phyloP scores from a whole-genome alignment of 306 rosid species.

The Potentilla sterilis region DNA sequence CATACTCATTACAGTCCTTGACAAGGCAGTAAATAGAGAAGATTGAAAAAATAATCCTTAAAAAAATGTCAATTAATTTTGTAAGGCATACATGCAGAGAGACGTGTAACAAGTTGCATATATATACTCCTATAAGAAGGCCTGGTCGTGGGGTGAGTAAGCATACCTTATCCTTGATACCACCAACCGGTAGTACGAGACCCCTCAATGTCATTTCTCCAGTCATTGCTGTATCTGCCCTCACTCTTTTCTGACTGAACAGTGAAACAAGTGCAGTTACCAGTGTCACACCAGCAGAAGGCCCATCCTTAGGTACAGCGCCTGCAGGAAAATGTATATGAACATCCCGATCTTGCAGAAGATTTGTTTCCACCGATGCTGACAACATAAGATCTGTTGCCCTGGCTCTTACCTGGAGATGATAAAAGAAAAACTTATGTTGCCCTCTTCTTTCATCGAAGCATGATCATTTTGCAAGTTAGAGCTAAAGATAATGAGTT shows the following conservation, averaged over 20 bases:
- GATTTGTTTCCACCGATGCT: conserved; percentile 56
- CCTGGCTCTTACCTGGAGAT: conserved; percentile 77
- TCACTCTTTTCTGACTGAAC: conserved; percentile 69
- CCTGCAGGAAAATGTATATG: conserved; percentile 99
- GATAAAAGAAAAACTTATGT: neutral
- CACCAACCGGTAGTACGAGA: conserved; percentile 95
- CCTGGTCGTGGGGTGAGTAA: neutral
- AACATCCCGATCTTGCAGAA: conserved; percentile 86
- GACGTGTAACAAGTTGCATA: neutral
- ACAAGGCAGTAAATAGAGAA: neutral
- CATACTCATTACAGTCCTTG: too few species aligned
- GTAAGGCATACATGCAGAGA: neutral
- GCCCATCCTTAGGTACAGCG: conserved; percentile 98
- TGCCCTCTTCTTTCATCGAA: neutral
- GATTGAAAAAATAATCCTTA: too few species aligned
- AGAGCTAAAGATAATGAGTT: neutral
- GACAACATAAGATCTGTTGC: conserved; percentile 72
- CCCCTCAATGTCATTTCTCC: conserved; percentile 99
- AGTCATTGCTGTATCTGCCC: conserved; percentile 98
- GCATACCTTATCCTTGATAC: conserved; percentile 93
- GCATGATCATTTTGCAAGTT: neutral
- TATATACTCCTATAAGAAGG: neutral
- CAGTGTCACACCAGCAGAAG: conserved; percentile 98
- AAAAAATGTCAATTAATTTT: neutral
- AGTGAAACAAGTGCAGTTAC: conserved; percentile 94